Evolutionary conservation across 2,329 filamentous ascomycete genomes (phyloP).

Genomic region (Trichoderma simmonsii): DNA sequence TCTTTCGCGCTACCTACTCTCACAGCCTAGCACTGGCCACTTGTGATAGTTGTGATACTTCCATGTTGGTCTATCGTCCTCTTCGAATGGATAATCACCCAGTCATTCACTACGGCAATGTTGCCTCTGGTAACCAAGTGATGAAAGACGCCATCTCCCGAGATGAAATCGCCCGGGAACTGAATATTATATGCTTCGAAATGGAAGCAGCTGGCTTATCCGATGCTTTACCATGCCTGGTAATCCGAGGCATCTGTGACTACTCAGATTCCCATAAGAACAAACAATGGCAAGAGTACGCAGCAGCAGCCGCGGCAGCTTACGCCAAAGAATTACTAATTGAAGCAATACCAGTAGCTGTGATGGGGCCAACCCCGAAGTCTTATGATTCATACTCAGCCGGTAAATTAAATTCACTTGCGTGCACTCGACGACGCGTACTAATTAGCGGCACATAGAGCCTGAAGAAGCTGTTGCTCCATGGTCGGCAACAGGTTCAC

Average conservation of each 20-base stretch:
- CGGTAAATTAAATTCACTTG: background rate
- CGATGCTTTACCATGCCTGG: background rate
- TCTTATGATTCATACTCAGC: accelerated
- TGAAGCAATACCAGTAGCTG: background rate
- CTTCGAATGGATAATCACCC: background rate
- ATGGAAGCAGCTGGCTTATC: conserved; percentile 18
- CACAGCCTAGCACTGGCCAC: background rate
- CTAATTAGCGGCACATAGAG: too few species aligned
- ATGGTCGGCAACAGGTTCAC: background rate
- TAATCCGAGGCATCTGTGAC: conserved; percentile 18
- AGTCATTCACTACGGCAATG: background rate
- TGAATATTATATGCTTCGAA: conserved; percentile 12
- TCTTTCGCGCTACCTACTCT: background rate
- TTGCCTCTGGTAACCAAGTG: conserved; percentile 15
- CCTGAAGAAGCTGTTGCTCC: background rate
- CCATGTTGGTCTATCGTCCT: background rate
- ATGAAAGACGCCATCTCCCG: background rate
- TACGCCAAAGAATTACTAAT: conserved; percentile 6
- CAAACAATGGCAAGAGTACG: conserved; percentile 17
- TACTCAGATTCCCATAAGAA: conserved; percentile 18
- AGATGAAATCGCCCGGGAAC: background rate
- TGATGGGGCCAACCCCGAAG: accelerated
- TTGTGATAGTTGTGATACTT: background rate
- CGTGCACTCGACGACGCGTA: too few species aligned
- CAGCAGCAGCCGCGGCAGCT: conserved; percentile 3